These are phyloP conservation scores for Penicillium argentinense DNA, from an alignment of 495 filamentous ascomycete genomes.

Conservation along the genomic window DNA sequence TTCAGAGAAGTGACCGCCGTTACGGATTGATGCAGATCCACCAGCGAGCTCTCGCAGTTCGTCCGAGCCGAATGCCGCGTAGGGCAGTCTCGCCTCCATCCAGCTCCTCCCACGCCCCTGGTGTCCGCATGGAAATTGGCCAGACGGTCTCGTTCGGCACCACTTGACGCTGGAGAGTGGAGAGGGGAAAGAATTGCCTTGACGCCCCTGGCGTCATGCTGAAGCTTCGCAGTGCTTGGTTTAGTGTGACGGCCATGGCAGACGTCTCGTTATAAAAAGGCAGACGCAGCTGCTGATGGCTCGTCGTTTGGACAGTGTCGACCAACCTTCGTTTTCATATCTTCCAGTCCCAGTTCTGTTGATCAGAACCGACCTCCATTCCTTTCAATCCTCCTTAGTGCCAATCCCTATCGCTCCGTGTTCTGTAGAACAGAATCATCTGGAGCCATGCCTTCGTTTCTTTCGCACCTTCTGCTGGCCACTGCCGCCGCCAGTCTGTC, in stretches of 20 bases:
- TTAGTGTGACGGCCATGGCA: neutral
- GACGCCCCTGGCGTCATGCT: neutral
- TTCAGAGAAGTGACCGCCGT: neutral
- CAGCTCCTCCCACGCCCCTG: neutral
- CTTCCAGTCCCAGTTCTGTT: slow-evolving; percentile 6
- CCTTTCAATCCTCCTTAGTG: neutral
- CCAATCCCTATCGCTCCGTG: neutral
- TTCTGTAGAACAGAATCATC: neutral
- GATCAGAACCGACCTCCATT: neutral
- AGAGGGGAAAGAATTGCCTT: neutral
- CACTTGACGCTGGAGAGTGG: neutral
- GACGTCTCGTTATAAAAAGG: neutral
- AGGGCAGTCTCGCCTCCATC: no score
- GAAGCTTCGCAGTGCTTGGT: neutral
- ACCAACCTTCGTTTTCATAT: neutral
- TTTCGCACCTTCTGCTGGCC: neutral
- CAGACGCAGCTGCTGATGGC: neutral
- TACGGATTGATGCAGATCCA: slow-evolving; percentile 1
- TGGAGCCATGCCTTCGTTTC: neutral
- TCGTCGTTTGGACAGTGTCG: neutral
- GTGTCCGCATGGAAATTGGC: neutral
- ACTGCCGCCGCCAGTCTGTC: neutral
- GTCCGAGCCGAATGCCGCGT: neutral
- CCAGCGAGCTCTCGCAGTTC: neutral
- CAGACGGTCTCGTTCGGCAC: neutral